Evolutionary conservation across 805 yeast species (phyloP).

Genomic region (Pichia californica): DNA sequence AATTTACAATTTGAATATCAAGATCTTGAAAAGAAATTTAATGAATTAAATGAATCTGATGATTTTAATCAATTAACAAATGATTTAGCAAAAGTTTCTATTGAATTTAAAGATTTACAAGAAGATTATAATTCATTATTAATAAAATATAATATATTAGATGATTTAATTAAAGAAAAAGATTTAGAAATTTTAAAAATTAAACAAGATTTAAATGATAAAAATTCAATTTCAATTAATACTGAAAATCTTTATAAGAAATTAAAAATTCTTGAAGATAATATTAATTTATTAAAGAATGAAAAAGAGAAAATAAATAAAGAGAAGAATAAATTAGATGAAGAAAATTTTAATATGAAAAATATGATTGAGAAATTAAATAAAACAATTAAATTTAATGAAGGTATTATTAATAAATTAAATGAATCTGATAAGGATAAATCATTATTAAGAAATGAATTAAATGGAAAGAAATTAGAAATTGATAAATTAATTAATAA

Average conservation of each 20-base stretch:
- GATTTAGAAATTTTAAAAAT: conserved; percentile 7
- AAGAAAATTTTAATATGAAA: conserved; percentile 2
- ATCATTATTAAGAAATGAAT: conserved; percentile 3
- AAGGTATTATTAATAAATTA: conserved; percentile 17
- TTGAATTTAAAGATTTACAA: conserved; percentile 27
- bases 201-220: neutral
- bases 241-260: conserved; percentile 1
- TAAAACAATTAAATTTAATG: neutral
- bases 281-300: conserved; percentile 1
- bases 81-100: conserved; percentile 34
- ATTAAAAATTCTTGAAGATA: neutral
- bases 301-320: conserved; percentile 1
- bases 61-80: conserved; percentile 28
- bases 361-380: neutral
- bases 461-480: conserved; percentile 14
- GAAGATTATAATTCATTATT: conserved; percentile 21
- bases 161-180: conserved; percentile 12
- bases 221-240: neutral
- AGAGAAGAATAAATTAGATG: neutral
- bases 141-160: conserved; percentile 12
- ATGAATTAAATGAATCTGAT: conserved; percentile 7
- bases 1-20: conserved; percentile 21
- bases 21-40: conserved; percentile 8
- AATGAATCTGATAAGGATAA: conserved; percentile 1
- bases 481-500: conserved; percentile 13